A percentile compares a stretch with the other conserved stretches of the same genome.
Evolutionary conservation across 106 monocot genomes (phyloP).

Genomic region (Alisma plantagoaquatica): DNA sequence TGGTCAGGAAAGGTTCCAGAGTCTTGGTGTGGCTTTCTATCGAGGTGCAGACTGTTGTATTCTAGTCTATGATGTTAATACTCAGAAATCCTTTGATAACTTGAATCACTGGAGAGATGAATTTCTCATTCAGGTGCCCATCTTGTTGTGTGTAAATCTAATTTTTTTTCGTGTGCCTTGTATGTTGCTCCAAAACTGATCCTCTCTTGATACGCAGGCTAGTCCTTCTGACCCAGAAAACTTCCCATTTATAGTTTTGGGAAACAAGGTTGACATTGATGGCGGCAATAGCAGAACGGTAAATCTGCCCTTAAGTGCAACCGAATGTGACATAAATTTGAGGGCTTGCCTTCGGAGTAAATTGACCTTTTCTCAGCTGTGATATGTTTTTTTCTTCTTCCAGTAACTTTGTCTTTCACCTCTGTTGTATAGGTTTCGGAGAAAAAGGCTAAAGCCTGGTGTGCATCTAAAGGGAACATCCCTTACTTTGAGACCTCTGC

Average conservation of each 20-base stretch:
- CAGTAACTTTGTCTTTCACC: too few species aligned
- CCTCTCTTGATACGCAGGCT: constrained; percentile 26
- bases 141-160: background rate
- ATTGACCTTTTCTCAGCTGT: constrained; percentile 3
- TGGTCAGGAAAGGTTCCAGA: too few species aligned
- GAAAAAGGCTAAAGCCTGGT: constrained; percentile 77
- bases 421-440: too few species aligned
- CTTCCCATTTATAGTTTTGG: constrained; percentile 81
- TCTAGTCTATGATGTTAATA: too few species aligned
- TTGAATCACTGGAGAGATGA: too few species aligned
- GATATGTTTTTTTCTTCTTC: background rate
- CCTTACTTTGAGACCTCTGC: constrained; percentile 92
- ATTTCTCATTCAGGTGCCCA: constrained; percentile 46
- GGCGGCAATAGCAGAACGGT: constrained; percentile 83
- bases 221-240: constrained; percentile 73
- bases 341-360: background rate
- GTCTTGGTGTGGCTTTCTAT: too few species aligned
- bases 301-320: background rate
- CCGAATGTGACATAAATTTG: background rate
- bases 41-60: too few species aligned
- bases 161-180: background rate
- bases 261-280: constrained; percentile 85
- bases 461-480: constrained; percentile 77
- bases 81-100: too few species aligned
- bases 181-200: background rate